phyloP scores from a whole-genome alignment of 2,329 filamentous ascomycete genomes.

The Xylaria sp. region DNA sequence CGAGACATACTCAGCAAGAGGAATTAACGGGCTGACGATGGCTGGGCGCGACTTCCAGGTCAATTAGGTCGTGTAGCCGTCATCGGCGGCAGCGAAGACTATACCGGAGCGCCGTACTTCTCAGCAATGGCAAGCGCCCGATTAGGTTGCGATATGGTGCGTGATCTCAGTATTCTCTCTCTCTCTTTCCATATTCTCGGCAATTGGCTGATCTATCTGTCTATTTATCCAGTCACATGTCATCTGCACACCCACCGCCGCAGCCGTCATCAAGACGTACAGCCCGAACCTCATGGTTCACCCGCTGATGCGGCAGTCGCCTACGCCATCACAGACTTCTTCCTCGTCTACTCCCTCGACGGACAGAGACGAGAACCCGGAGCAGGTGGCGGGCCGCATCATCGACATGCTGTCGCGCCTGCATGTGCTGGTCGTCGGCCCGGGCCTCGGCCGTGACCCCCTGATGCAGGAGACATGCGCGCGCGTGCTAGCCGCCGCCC shows the following conservation, averaged over 20 bases:
- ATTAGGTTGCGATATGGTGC: conserved; percentile 89
- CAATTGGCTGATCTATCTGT: not conserved
- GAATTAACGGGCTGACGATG: conserved; percentile 30
- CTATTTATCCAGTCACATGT: conserved; percentile 78
- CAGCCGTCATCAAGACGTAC: conserved; percentile 93
- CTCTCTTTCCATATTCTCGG: not conserved
- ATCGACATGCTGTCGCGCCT: conserved; percentile 84
- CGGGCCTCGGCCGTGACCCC: conserved; percentile 87
- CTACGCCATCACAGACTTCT: too few relatives aligned
- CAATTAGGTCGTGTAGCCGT: conserved; percentile 92
- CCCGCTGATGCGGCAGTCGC: conserved; percentile 71
- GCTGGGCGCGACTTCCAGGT: conserved; percentile 62
- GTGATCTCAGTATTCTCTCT: conserved; percentile 28
- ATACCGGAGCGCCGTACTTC: conserved; percentile 97
- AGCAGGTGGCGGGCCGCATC: conserved; percentile 72
- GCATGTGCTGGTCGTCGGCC: conserved; percentile 92
- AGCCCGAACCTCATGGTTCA: conserved; percentile 99
- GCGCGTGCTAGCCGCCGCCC: conserved; percentile 80
- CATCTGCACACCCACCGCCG: conserved; percentile 91
- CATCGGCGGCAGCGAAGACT: conserved; percentile 94
- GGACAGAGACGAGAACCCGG: conserved; percentile 65
- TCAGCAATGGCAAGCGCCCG: conserved; percentile 95
- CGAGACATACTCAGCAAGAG: not conserved
- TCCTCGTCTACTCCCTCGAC: conserved; percentile 60
- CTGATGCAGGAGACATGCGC: conserved; percentile 90